Evolutionary conservation across 192 early-diverging fungal species (phyloP).

Genomic region (Entomortierella beljakovae): DNA sequence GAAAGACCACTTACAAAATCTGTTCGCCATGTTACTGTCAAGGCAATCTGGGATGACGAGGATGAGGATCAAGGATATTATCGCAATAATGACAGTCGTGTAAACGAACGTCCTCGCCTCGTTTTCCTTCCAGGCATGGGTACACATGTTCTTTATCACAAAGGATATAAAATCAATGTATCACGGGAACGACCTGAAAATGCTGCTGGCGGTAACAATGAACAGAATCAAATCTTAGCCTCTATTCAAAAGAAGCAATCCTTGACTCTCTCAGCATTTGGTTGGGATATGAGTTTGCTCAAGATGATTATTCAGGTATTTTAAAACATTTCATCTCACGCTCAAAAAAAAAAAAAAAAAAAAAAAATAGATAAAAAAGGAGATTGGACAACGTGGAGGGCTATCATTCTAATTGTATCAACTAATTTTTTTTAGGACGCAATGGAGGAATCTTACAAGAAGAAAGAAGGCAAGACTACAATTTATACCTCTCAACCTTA

Average conservation of each 20-base stretch:
- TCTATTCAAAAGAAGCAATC: slow-evolving; percentile 53
- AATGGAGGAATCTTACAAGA: slow-evolving; percentile 51
- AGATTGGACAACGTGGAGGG: background rate
- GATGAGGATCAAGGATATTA: slow-evolving; percentile 27
- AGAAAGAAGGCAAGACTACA: slow-evolving; percentile 53
- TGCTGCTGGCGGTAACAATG: slow-evolving; percentile 32
- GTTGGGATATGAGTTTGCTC: slow-evolving; percentile 37
- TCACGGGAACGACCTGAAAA: slow-evolving; percentile 42
- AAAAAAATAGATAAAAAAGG: no score
- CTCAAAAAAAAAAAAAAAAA: background rate
- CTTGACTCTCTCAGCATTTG: slow-evolving; percentile 43
- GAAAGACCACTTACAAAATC: slow-evolving; percentile 49
- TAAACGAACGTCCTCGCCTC: slow-evolving; percentile 41
- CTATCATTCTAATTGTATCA: background rate
- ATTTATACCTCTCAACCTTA: slow-evolving; percentile 52
- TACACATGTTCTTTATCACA: slow-evolving; percentile 46
- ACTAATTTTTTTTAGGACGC: slow-evolving; percentile 28
- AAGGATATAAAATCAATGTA: slow-evolving; percentile 52
- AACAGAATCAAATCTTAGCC: slow-evolving; percentile 40
- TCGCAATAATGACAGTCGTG: slow-evolving; percentile 12
- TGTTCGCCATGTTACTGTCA: slow-evolving; percentile 51
- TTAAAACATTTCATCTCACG: background rate
- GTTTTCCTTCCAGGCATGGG: slow-evolving; percentile 50
- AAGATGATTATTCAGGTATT: slow-evolving; percentile 42
- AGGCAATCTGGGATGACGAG: slow-evolving; percentile 38